A percentile compares a stretch with the other conserved stretches of the same genome.
These are phyloP conservation scores for Lanmaoa rubissima DNA, from an alignment of 768 basidiomycete species.

Conservation along the genomic window DNA sequence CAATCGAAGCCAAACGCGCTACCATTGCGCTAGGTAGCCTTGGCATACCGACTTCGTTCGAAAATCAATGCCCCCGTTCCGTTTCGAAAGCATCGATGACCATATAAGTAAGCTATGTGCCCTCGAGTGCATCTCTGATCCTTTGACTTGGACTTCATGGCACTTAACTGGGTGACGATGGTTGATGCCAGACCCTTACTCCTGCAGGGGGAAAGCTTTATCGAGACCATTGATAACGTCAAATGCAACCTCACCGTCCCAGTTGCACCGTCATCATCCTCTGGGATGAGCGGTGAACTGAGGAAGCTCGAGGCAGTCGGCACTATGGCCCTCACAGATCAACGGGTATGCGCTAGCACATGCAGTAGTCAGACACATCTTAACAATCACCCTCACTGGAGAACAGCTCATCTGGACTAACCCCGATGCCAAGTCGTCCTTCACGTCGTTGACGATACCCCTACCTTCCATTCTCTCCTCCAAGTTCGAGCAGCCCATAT, in stretches of 20 bases:
- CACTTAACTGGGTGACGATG: slow-evolving; percentile 78
- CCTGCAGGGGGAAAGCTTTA: slow-evolving; percentile 57
- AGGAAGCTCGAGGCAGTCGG: slow-evolving; percentile 62
- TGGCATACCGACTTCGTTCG: not conserved
- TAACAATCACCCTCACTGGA: slow-evolving; percentile 6
- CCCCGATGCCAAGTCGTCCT: slow-evolving; percentile 31
- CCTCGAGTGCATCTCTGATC: not conserved
- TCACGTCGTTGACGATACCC: slow-evolving; percentile 53
- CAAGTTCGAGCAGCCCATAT: slow-evolving; percentile 73
- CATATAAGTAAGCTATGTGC: not conserved
- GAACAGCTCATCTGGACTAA: slow-evolving; percentile 63
- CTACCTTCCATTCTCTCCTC: slow-evolving; percentile 64
- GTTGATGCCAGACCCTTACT: slow-evolving; percentile 56
- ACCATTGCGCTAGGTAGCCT: slow-evolving; percentile 87
- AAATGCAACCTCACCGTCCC: slow-evolving; percentile 62
- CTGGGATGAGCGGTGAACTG: slow-evolving; percentile 53
- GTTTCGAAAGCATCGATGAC: not conserved
- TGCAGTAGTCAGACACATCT: not conserved
- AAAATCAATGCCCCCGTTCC: not conserved
- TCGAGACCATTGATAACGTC: slow-evolving; percentile 57
- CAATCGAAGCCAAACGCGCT: slow-evolving; percentile 94
- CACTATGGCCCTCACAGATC: slow-evolving; percentile 63
- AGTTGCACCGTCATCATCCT: slow-evolving; percentile 39
- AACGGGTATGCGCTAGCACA: slow-evolving; percentile 50
- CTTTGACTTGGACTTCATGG: slow-evolving; percentile 44